Conservation (phyloP, 495 filamentous ascomycete species). For the Penicillium dipodomyicola region DNA sequence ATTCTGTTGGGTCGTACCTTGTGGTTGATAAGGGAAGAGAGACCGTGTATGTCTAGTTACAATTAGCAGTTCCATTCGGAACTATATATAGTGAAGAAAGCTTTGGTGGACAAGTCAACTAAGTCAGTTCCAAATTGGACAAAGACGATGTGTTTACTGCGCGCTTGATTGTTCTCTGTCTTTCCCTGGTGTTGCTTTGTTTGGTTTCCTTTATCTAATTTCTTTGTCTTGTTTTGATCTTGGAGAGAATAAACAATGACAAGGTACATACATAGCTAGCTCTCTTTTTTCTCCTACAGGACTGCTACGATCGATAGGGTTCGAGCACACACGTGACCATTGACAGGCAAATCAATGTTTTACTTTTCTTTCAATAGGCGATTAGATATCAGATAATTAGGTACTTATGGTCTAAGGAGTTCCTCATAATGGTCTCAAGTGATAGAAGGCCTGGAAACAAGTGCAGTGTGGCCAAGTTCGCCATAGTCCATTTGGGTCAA, state of each 20-base stretch:
- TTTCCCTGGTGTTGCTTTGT: background rate
- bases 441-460: background rate
- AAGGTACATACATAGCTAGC: background rate
- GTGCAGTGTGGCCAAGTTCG: background rate
- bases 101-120: background rate
- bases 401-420: background rate
- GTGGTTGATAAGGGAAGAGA: background rate
- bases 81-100: background rate
- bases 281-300: background rate
- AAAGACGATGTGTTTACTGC: background rate
- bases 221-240: background rate
- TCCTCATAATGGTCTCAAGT: background rate
- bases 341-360: background rate
- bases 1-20: background rate
- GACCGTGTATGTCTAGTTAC: background rate
- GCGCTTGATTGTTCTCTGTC: background rate
- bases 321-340: constrained; percentile 3
- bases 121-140: background rate
- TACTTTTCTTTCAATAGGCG: background rate
- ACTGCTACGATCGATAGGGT: background rate
- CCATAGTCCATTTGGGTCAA: background rate
- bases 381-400: background rate
- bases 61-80: background rate
- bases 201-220: background rate
- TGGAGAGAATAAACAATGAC: background rate